Evolutionary conservation across 2,329 filamentous ascomycete genomes (phyloP), one percentile per base, ranked within the genome.

Genomic region (Sphaerulina musiva): DNA sequence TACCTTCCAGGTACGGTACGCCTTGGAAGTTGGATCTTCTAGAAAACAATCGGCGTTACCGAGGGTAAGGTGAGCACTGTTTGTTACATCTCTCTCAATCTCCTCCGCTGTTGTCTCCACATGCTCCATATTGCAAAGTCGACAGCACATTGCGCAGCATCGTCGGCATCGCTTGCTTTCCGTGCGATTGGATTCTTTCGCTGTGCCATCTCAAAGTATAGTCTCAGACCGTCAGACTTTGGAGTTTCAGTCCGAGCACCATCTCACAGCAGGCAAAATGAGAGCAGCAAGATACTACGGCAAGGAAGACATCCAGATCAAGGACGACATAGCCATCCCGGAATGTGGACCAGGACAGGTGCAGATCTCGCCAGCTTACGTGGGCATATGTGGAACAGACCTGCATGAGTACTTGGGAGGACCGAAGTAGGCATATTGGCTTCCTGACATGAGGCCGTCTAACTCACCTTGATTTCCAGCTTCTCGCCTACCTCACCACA

Each of bases 271-370:
- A n/a, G 20, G 34, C 48, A 63, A 59, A 20, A 81, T 81, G 79
- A 73, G 73, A 59, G 79, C 80, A 45, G 75, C 77, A 23, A 70
- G 77, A 61, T 82, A 78, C 60, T 77, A 81, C 62, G 79, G 78
- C 12, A 76, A 75, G 55, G 74, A 77, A 59, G 78, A 82, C 62
- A 75, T 82, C 51, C 71, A 78, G 40, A 73, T 82, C 59, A 78
- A 81, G 59, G 65, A 78, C 57, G 66, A 68, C 51, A 70, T 82
- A 26, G 72, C 73, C 3, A 70, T 73, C 46, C 76, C 78, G 1
- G 58, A 65, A 6, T 77, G 78, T 52, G 70, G 73, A 4, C 67
- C 74, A 7, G 77, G 77, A 1, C 76, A 83, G 65, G 73, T 85
- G 59, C 61, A 62, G 65, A 67, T 78, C 54, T 70, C 71, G 52